Evolutionary conservation across 257 asterid species (phyloP), one percentile per base, ranked within the genome.

Genomic region (Rhazya stricta): DNA sequence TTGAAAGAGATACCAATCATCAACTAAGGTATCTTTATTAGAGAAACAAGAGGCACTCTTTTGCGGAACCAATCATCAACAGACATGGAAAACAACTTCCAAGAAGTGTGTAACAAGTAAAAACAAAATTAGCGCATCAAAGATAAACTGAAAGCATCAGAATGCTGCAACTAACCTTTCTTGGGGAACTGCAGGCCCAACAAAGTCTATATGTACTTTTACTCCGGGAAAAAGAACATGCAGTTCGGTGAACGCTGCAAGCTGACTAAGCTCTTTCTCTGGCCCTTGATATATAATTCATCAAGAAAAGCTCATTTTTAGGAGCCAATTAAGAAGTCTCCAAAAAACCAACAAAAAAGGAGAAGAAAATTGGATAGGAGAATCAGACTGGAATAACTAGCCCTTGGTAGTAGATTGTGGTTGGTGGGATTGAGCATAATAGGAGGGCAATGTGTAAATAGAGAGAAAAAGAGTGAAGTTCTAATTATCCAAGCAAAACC

Each of bases 201-300:
- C 86, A 77, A 95, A 81, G 73, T 89, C 96, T 58, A 95, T 85
- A 65, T 79, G 87, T 62, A 95, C 53, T 76, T 71, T 73, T 71
- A 83, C 86, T 62, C 91, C 91, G 10, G 98, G 98, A 76, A 92
- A 87, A 79, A 95, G 92, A 69, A 96, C 94, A 69, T 27, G 86
- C 71, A 95, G 79, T 77, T 95, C 99, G 45, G 91, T 90, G 51
- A 95, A 92, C 76, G 84, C 92, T 45, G 85, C 85, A 81, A 95
- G 83, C 74, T 92, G 99, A 81, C 69, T 84, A 67, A 95, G 90
- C 89, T 95, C 98, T 61, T 88, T 89, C 67, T 92, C 99, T 70
- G 99, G 97, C 43, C 98, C 97, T 93, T 79, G 63, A 73, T 61
- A 77, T 73, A 77, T 80, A 78, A 58, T 71, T 63, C 75, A 78